Evolutionary conservation across 371 early-diverging fungal species (phyloP).

Genomic region (Lichtheimia corymbifera): DNA sequence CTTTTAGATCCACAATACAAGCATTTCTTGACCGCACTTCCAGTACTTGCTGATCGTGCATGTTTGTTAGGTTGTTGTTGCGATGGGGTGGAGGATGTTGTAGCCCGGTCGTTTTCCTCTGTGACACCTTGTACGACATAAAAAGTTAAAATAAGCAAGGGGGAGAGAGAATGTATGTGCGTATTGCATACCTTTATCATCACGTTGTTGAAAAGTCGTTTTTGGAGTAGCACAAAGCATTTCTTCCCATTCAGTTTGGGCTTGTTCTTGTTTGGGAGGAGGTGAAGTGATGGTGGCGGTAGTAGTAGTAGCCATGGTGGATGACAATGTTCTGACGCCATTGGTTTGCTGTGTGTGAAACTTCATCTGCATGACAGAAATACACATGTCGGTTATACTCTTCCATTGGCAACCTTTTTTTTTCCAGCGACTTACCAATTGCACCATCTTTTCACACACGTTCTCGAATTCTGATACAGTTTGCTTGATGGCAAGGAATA

Average conservation of each 20-base stretch:
- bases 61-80: not conserved
- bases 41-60: not conserved
- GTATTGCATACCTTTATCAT: conserved; percentile 8
- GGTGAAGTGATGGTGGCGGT: not conserved
- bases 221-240: not conserved
- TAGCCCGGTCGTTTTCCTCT: not conserved
- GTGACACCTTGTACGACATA: not conserved
- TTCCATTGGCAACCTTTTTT: not conserved
- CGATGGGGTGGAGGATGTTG: too few species aligned
- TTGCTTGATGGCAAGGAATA: conserved; percentile 38
- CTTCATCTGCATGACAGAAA: conserved; percentile 5
- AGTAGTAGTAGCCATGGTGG: not conserved
- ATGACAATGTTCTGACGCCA: not conserved
- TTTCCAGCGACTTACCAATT: conserved; percentile 28
- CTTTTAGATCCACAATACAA: conserved; percentile 73
- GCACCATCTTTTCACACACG: conserved; percentile 39
- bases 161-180: not conserved
- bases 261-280: not conserved
- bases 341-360: conserved; percentile 12
- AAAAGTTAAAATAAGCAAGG: conserved; percentile 1
- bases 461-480: conserved; percentile 33
- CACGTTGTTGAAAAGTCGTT: not conserved
- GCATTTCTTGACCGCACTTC: conserved; percentile 46
- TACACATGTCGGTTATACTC: conserved; percentile 1
- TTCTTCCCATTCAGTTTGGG: conserved; percentile 10